phyloP scores from a whole-genome alignment of 495 filamentous ascomycete species.

The Margaritispora aquatica region DNA sequence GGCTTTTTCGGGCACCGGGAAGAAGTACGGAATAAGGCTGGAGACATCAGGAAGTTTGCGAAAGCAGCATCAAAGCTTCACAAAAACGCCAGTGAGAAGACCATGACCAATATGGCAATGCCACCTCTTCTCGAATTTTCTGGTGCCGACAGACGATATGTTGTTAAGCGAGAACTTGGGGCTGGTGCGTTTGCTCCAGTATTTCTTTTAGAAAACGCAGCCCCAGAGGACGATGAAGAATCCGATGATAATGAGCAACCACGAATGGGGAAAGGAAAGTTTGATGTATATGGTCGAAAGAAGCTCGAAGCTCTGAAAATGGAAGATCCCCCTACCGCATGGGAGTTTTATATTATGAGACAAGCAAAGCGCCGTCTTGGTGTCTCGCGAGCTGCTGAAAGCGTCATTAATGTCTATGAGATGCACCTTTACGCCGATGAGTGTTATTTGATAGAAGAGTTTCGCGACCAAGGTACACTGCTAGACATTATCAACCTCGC shows the following conservation, averaged over 20 bases:
- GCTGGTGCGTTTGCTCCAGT: constrained; percentile 93
- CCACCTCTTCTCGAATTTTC: constrained; percentile 65
- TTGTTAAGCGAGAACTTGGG: constrained; percentile 80
- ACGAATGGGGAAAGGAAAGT: constrained; percentile 43
- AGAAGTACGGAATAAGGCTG: constrained; percentile 51
- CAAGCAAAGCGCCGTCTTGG: constrained; percentile 68
- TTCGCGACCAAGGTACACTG: constrained; percentile 82
- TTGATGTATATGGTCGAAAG: constrained; percentile 41
- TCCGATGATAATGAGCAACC: constrained; percentile 33
- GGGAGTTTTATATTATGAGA: constrained; percentile 97
- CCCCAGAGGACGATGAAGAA: constrained; percentile 41
- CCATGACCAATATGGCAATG: constrained; percentile 41
- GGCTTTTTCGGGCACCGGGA: constrained; percentile 68
- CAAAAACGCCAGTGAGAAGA: constrained; percentile 57
- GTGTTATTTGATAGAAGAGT: constrained; percentile 78
- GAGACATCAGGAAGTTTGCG: constrained; percentile 73
- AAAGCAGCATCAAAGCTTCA: constrained; percentile 58
- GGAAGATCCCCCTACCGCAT: constrained; percentile 79
- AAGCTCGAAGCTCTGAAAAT: constrained; percentile 84
- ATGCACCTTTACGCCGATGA: constrained; percentile 85
- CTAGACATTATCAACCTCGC: constrained; percentile 89
- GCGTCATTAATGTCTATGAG: constrained; percentile 74
- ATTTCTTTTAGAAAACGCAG: constrained; percentile 73
- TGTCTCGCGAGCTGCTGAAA: constrained; percentile 60
- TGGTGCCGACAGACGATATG: constrained; percentile 55